A percentile compares a stretch with the other conserved stretches of the same genome.
phyloP scores from a whole-genome alignment of 2,329 filamentous ascomycete species.

The Aspergillus melleus region DNA sequence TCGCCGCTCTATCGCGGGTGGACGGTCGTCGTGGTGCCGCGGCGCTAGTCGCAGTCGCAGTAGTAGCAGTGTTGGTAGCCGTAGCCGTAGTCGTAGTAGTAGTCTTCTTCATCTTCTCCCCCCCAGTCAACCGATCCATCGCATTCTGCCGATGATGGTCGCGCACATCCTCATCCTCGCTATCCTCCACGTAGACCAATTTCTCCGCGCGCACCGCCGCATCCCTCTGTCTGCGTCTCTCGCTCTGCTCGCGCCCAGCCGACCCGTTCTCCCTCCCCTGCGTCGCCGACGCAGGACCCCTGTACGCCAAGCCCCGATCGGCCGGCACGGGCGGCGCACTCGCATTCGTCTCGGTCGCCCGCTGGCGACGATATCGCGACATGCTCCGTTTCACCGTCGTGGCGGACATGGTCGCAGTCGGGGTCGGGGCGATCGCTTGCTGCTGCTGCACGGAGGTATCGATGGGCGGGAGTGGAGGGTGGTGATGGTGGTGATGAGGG shows the following conservation, averaged over 20 bases:
- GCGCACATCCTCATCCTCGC: slow-evolving; percentile 16
- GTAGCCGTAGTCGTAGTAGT: no score
- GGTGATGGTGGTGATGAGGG: neutral
- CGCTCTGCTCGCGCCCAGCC: neutral
- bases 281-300: neutral
- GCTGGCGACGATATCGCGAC: slow-evolving; percentile 36
- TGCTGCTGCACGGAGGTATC: neutral
- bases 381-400: slow-evolving; percentile 34
- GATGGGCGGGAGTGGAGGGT: neutral
- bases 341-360: slow-evolving; percentile 12
- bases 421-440: neutral
- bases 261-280: neutral
- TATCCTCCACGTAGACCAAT: slow-evolving; percentile 5
- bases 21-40: slow-evolving; percentile 11
- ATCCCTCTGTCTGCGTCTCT: slow-evolving; percentile 3
- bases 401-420: slow-evolving; percentile 2
- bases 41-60: neutral
- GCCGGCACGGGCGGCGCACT: slow-evolving; percentile 14
- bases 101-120: slow-evolving; percentile 5
- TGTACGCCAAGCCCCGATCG: slow-evolving; percentile 10
- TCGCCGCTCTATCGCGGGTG: slow-evolving; percentile 13
- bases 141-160: slow-evolving; percentile 32
- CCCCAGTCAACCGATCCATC: slow-evolving; percentile 37
- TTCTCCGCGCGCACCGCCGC: neutral
- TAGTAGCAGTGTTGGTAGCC: no score